Evolutionary conservation across 2,329 filamentous ascomycete genomes (phyloP).

Genomic region (Herpotrichia juniperi): DNA sequence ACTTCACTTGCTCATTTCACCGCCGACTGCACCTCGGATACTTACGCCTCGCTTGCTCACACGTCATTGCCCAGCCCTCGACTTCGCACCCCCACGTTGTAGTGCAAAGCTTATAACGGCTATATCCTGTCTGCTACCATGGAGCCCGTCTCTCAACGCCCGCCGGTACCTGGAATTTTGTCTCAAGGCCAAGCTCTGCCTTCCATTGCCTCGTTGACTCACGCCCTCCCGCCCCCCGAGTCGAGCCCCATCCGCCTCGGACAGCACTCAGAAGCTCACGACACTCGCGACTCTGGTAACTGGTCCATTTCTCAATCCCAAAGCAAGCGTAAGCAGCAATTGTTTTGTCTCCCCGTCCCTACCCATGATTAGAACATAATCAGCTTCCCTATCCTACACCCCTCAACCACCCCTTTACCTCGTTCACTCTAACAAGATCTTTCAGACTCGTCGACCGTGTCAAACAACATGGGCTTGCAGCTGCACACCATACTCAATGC

Average conservation of each 20-base stretch:
- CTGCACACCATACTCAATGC: slow-evolving; percentile 57
- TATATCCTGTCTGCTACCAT: slow-evolving; percentile 22
- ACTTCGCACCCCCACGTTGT: slow-evolving; percentile 6
- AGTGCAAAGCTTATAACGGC: slow-evolving; percentile 20
- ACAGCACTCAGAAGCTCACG: slow-evolving; percentile 51
- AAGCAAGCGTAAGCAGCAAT: slow-evolving; percentile 56
- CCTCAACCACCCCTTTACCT: slow-evolving; percentile 1
- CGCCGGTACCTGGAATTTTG: slow-evolving; percentile 21
- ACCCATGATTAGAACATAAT: neutral
- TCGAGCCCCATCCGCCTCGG: slow-evolving; percentile 39
- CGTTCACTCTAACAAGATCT: slow-evolving; percentile 10
- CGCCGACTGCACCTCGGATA: too few relatives aligned
- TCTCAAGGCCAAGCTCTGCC: slow-evolving; percentile 45
- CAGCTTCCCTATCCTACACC: neutral
- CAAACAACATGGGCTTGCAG: slow-evolving; percentile 55
- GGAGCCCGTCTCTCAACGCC: slow-evolving; percentile 36
- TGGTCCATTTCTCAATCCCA: slow-evolving; percentile 64
- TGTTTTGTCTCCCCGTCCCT: slow-evolving; percentile 2
- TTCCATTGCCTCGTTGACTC: slow-evolving; percentile 46
- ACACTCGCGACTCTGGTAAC: slow-evolving; percentile 63
- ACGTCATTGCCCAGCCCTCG: slow-evolving; percentile 24
- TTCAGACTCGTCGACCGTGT: slow-evolving; percentile 49
- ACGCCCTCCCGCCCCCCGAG: slow-evolving; percentile 36
- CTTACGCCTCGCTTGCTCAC: slow-evolving; percentile 12
- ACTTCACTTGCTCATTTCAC: neutral